These are phyloP conservation scores for Leishmania lainsoni DNA, from an alignment of 208 protist genomes.

Conservation along the genomic window DNA sequence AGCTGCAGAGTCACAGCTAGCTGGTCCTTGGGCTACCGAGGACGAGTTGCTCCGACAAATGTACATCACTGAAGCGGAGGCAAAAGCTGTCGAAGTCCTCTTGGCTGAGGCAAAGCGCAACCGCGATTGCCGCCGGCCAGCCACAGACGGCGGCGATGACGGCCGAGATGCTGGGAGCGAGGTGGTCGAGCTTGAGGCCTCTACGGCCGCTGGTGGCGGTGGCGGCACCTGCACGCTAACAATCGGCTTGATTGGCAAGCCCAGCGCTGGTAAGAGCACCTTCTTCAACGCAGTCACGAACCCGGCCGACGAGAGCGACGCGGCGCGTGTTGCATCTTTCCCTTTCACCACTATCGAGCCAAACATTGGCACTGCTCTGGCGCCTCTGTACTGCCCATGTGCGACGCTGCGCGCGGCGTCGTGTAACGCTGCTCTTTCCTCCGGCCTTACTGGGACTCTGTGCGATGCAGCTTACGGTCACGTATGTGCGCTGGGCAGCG, in stretches of 20 bases:
- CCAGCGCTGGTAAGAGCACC: constrained; percentile 92
- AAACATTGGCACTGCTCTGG: constrained; percentile 78
- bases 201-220: constrained; percentile 3
- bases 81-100: constrained; percentile 31
- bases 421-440: constrained; percentile 5
- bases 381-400: constrained; percentile 78
- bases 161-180: background rate
- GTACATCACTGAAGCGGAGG: constrained; percentile 44
- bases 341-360: constrained; percentile 96
- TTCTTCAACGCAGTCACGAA: constrained; percentile 95
- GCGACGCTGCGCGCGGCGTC: constrained; percentile 7
- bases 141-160: constrained; percentile 3
- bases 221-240: constrained; percentile 76
- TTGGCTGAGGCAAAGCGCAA: constrained; percentile 11
- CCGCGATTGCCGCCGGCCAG: background rate
- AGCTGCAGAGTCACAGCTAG: background rate
- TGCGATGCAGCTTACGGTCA: constrained; percentile 77
- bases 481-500: constrained; percentile 37
- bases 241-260: constrained; percentile 95
- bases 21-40: constrained; percentile 39
- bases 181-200: constrained; percentile 3
- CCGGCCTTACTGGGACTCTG: constrained; percentile 7
- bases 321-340: constrained; percentile 88
- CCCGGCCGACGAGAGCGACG: constrained; percentile 70
- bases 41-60: constrained; percentile 38